phyloP scores from a whole-genome alignment of 192 early-diverging fungal species.

The Geosiphon pyriformis region DNA sequence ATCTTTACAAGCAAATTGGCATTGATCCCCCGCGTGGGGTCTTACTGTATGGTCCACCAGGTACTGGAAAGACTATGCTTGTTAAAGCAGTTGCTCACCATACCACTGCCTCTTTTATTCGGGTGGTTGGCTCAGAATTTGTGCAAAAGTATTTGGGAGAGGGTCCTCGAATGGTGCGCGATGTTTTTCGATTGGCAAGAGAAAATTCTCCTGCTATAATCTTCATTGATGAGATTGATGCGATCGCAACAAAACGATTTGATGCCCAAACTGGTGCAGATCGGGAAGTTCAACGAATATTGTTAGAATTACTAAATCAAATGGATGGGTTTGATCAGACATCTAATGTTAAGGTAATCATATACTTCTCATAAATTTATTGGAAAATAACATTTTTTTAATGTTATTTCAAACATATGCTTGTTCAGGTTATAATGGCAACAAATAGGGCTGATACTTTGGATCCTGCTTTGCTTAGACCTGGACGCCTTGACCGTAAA shows the following conservation, averaged over 20 bases:
- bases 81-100: slow-evolving; percentile 99
- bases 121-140: slow-evolving; percentile 96
- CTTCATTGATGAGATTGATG: slow-evolving; percentile 99
- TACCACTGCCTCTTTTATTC: slow-evolving; percentile 93
- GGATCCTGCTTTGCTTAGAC: slow-evolving; percentile 94
- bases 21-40: slow-evolving; percentile 98
- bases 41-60: slow-evolving; percentile 97
- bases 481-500: slow-evolving; percentile 95
- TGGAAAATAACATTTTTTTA: slow-evolving; percentile 6
- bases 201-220: slow-evolving; percentile 98
- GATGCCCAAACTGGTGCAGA: slow-evolving; percentile 98
- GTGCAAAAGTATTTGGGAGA: slow-evolving; percentile 99
- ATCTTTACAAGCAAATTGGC: slow-evolving; percentile 96
- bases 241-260: slow-evolving; percentile 96
- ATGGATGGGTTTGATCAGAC: slow-evolving; percentile 99
- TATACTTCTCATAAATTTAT: not conserved
- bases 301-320: slow-evolving; percentile 96
- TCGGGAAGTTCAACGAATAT: slow-evolving; percentile 96
- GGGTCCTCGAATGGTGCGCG: slow-evolving; percentile 95
- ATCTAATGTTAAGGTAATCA: slow-evolving; percentile 86
- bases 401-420: not conserved
- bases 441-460: slow-evolving; percentile 97
- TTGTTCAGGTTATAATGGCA: slow-evolving; percentile 89
- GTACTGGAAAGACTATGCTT: slow-evolving; percentile 97
- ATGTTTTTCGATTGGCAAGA: slow-evolving; percentile 92